Evolutionary conservation across 108 stramenopile species (phyloP), one percentile per base, ranked within the genome.

Genomic region (Discostella pseudostelligera): DNA sequence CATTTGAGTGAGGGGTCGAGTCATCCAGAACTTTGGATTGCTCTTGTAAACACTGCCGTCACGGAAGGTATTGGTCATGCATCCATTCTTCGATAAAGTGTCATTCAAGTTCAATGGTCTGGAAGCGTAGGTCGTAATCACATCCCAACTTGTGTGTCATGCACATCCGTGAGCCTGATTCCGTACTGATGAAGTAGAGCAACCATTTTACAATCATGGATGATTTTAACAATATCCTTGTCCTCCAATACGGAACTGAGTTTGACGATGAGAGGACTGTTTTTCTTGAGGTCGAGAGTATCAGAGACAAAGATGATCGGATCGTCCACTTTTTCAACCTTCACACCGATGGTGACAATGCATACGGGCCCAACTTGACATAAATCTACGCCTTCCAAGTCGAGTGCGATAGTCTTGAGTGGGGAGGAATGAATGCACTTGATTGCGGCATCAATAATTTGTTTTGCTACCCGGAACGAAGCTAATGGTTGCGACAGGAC

Each of bases 131-230:
- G 58, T 56, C 21, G 63, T 50, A 20, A 76, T 12, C 39, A 64
- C 57, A 14, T 57, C 36, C 14, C 70, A 74, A 53, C 75, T 13
- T 55, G 64, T 21, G 79, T 80, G 48, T 75, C 69, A 61, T 80
- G 74, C n/a, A 80, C 48, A 59, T 71, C 70, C 8, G 70, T 75
- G 8, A 80, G 43, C 21, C 13, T 57, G 42, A 79, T 74, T 1
- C 72, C 78, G 25, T 65, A 63, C 7, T 40, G 62, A 61, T 80
- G 79, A 45, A 55, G 65, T 3, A 80, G 50, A 20, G 79, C 79
- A 75, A 75, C 79, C 79, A 75, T 70, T 32, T 74, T 55, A 20
- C 63, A 75, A 43, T 80, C 79, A 60, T 80, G 79, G 24, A 80
- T 80, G 35, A 80, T 59, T 57, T 76, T 80, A 39, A 46, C 59